phyloP scores from a whole-genome alignment of 768 basidiomycete species.

The Leccinum aurantiacum region DNA sequence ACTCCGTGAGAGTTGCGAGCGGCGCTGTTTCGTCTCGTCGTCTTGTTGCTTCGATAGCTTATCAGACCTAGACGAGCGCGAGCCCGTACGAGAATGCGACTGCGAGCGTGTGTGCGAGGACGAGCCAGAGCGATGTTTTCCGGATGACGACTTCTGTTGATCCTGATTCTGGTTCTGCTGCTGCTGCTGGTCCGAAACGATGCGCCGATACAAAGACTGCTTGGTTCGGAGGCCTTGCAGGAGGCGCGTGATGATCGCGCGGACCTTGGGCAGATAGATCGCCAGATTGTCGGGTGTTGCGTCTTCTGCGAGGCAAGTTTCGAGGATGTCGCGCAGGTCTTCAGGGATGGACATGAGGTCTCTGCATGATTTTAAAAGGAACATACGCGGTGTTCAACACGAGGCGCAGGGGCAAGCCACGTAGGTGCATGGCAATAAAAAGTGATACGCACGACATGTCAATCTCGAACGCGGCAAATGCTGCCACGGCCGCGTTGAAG shows the following conservation, averaged over 20 bases:
- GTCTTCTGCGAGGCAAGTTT: slow-evolving; percentile 89
- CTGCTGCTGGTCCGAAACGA: slow-evolving; percentile 61
- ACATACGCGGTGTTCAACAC: slow-evolving; percentile 17
- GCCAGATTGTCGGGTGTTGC: slow-evolving; percentile 84
- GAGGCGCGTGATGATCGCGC: slow-evolving; percentile 90
- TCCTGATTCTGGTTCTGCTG: background rate
- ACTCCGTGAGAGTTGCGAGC: slow-evolving; percentile 48
- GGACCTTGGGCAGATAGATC: slow-evolving; percentile 85
- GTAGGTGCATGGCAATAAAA: slow-evolving; percentile 7
- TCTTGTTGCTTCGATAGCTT: slow-evolving; percentile 37
- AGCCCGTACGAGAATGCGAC: slow-evolving; percentile 58
- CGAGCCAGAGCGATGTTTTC: slow-evolving; percentile 43
- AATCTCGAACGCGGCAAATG: slow-evolving; percentile 82
- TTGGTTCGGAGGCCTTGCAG: slow-evolving; percentile 90
- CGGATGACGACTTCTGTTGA: background rate
- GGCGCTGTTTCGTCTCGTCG: slow-evolving; percentile 44
- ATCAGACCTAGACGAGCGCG: slow-evolving; percentile 54
- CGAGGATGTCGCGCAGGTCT: slow-evolving; percentile 84
- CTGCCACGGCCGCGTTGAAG: slow-evolving; percentile 90
- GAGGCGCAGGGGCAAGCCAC: slow-evolving; percentile 1
- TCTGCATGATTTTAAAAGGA: slow-evolving; percentile 40
- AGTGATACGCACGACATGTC: slow-evolving; percentile 76
- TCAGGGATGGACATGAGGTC: slow-evolving; percentile 87
- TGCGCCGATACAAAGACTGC: slow-evolving; percentile 82
- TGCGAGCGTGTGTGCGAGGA: slow-evolving; percentile 55